Base-by-base conservation (phyloP, 257 asterid species). In the Verbascum thapsus region DNA sequence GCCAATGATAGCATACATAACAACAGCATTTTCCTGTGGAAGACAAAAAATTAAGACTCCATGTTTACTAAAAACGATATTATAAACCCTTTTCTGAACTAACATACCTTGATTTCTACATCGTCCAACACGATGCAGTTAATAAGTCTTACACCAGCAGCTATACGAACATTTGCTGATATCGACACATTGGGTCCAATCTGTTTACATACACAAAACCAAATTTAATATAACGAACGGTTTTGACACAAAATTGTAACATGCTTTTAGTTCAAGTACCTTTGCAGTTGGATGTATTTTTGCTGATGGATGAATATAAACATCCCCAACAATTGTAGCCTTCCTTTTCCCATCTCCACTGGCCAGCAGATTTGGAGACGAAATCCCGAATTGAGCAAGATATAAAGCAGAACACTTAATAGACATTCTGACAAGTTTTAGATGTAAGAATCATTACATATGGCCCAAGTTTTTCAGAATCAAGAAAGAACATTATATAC, bases 281-380 rank as follows among this genome's bases (percentile, higher is more conserved):
- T 89, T 89, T 15, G 97, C 86, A 38, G 91, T 81, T 64, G 94
- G 86, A 77, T 89, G 95, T 60, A 89, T 85, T 85, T 82, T 87
- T 69, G 95, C 97, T 7, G 97, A 89, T 63, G 95, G 97, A 50
- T 82, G 88, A 66, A 82, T 73, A 64, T 76, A 79, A 53, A 76
- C 88, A 76, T 82, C 85, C 51, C 81, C 85, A 43, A 76, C 59
- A 49, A 82, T 62, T 3, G 67, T 63, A 11, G 81, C 83, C 12
- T 51, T 79, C 66, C 67, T 76, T 38, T 67, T 62, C 44, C 85
- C 88, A 55, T 78, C 85, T 53, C 83, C 83, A 66, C 57, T 69
- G 13, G 81, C 81, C 69, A 82, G 83, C 62, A 82, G 78, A 62
- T 74, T 75, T 0, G 85, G 85, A 63, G 83, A 74, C 20, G 73